Percentiles rank a stretch among this genome's conserved stretches.
Conservation (phyloP, 805 yeast genomes). For the Metschnikowia baotianmanensis region DNA sequence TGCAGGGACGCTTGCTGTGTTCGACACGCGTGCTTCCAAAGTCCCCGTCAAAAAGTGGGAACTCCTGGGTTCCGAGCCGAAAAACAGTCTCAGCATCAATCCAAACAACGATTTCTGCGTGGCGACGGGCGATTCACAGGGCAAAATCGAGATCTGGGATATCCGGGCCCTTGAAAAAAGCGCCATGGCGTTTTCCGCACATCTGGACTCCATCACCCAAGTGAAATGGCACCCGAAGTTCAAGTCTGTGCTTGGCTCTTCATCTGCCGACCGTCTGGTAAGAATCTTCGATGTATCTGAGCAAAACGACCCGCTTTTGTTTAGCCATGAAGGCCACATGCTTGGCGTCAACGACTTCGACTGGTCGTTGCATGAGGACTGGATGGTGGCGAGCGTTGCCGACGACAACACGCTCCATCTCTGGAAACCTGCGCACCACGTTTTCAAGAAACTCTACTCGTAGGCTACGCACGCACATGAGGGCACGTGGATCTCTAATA, state of each 20-base stretch:
- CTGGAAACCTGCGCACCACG: conserved; percentile 61
- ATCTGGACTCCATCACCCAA: conserved; percentile 57
- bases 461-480: no score
- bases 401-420: conserved; percentile 86
- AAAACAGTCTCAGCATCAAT: conserved; percentile 62
- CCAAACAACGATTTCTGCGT: conserved; percentile 52
- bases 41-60: conserved; percentile 1
- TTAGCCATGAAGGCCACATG: conserved; percentile 84
- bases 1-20: conserved; percentile 31
- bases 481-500: neutral
- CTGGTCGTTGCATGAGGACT: conserved; percentile 74
- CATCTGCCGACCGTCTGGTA: conserved; percentile 63
- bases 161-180: conserved; percentile 38
- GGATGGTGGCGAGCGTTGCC: conserved; percentile 72
- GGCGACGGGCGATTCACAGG: conserved; percentile 67
- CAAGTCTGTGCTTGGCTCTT: conserved; percentile 56
- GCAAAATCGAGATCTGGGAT: conserved; percentile 63
- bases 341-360: conserved; percentile 79
- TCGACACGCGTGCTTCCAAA: conserved; percentile 25
- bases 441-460: neutral
- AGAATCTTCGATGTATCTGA: conserved; percentile 55
- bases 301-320: conserved; percentile 37
- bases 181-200: conserved; percentile 27
- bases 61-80: conserved; percentile 28
- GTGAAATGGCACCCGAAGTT: conserved; percentile 69